Evolutionary conservation across 2,329 filamentous ascomycete species (phyloP), one percentile per base, ranked within the genome.

Genomic region (Dactylellina haptotyla): DNA sequence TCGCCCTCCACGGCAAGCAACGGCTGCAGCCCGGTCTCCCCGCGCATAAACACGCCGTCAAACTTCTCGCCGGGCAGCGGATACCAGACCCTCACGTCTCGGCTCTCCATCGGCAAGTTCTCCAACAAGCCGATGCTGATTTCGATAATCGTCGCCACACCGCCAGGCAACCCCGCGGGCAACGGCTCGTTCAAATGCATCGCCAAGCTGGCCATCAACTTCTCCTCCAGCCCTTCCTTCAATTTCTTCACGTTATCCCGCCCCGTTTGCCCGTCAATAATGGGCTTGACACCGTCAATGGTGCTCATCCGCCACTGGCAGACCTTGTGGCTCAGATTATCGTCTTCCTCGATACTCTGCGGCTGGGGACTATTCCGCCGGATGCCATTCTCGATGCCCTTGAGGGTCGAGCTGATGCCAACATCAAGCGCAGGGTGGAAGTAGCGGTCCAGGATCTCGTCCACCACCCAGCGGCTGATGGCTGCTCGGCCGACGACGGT

Each of bases 261-360:
- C 46, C 88, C 89, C 62, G 89, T 85, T 0, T 87, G 83, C 2
- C 89, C 87, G 65, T 86, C 85, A 16, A 98, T 84, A 34, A 86
- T 81, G 58, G 90, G 88, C 75, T 89, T 86, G 16, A 99, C 84
- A n/a, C 94, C 95, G 79, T 99, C 95, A 14, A 98, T 84, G 1
- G 95, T 99, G 2, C 94, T 89, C 82, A 98, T 88, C 71, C 95
- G 88, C 95, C 95, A 99, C 79, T 90, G 92, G 72, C 96, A 89
- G 46, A 98, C 88, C 81, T 96, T 96, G 48, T 89, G 87, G 20
- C 91, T 91, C 64, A 96, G 85, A 0, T 93, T 93, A 59, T 98
- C 93, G 77, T 90, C 91, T 79, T 98, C 94, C 79, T 97, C 94
- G 62, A 91, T 88, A 65, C 89, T 93, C 77, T 86, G 88, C 76